Base-by-base conservation (phyloP, 192 early-diverging fungal species). In the Umbelopsis ramanniana region DNA sequence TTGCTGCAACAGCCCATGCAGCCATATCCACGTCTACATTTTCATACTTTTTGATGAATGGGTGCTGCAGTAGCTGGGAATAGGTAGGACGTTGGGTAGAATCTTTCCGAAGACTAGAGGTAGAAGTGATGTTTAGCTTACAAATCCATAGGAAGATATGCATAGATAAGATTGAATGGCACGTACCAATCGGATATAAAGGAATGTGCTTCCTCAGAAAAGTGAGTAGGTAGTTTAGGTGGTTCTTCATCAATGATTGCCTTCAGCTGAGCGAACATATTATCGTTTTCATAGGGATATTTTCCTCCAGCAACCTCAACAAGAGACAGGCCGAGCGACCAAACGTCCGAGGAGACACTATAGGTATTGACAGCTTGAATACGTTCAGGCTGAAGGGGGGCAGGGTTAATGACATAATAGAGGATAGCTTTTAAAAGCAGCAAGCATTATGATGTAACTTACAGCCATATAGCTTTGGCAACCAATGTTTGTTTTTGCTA, bases 401-500 rank as follows among this genome's bases (percentile, higher is more conserved):
- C 6, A 43, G 6, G 40, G 11, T 43, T 43, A 43, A 12, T 29
- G 40, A 43, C 11, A 12, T 48, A 60, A 72, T 33, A 40, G 37
- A 0, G 0, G 22, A 38, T 29, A 45, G 24, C 35, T 66, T 57
- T 21, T 15, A 26, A 35, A 37, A 72, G 14, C 9, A 29, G 21
- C 66, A 37, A 60, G 43, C 37, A 26, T 22, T 21, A 72, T 26
- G 54, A 19, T 70, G 23, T 29, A 6, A 83, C 86, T 53, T 84
- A 93, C 90, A 12, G 95, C 94, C 95, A 98, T 96, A 74, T 97
- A 97, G 76, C 91, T 93, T 79, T 97, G 93, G 71, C 94, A 96
- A 15, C 96, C 97, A 47, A 96, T 92, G 74, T 96, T 92, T 2
- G 95, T 98, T 78, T 94, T 95, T 46, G 96, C 97, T 77, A 94